Percentiles rank a stretch among this genome's conserved stretches.
Conservation (phyloP, 176 grass and related monocot species). For the Pontederia paniculata region DNA sequence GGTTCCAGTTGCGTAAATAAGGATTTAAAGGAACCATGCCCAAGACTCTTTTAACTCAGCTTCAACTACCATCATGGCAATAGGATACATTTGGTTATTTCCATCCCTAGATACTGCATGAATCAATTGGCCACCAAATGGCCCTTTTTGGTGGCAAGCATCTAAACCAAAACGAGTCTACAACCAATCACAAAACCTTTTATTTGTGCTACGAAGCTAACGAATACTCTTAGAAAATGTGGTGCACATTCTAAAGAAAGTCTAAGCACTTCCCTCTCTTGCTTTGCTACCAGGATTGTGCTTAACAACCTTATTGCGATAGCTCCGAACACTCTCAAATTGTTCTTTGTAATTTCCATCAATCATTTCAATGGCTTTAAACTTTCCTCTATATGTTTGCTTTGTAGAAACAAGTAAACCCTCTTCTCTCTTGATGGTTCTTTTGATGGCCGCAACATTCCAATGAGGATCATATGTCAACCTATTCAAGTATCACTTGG, state of each 20-base stretch:
- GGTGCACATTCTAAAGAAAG: background rate
- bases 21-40: background rate
- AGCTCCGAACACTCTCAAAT: background rate
- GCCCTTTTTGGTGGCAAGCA: background rate
- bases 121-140: background rate
- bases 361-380: background rate
- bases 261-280: background rate
- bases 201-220: background rate
- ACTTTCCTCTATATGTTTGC: background rate
- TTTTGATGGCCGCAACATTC: background rate
- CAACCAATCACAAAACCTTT: background rate
- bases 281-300: background rate
- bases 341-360: background rate
- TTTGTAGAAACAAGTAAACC: background rate
- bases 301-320: background rate
- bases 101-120: background rate
- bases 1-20: background rate
- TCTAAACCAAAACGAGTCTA: background rate
- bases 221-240: background rate
- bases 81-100: background rate
- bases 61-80: background rate
- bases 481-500: background rate
- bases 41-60: background rate
- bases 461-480: background rate
- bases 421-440: background rate